Base-by-base conservation (phyloP, 192 early-diverging fungal species). In the Diversispora epigaea region DNA sequence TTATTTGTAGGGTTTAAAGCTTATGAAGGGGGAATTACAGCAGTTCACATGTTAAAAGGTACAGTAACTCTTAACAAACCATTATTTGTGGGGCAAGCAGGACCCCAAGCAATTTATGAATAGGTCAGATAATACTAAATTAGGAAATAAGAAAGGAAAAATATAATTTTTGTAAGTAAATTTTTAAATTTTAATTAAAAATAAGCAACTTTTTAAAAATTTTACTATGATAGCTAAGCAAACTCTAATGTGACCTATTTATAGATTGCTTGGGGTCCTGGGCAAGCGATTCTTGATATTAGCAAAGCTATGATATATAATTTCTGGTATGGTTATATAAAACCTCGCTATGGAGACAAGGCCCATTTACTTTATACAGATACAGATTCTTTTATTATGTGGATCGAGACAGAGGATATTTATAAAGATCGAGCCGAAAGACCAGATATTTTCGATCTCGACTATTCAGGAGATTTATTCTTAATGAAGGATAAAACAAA, bases 261-360 rank as follows among this genome's bases (percentile, higher is more conserved):
- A n/a, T n/a, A n/a, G n/a, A n/a, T n/a, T n/a, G n/a, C n/a, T n/a
- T n/a, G n/a, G n/a, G n/a, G n/a, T n/a, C n/a, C n/a, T n/a, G n/a
- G n/a, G 22, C 69, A 71, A 32, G 69, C 69, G 22, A 71, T 71
- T 71, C 69, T 71, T 21, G 68, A 68, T 3, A 64, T 64, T 64
- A 64, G 62, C 40, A 64, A 64, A n/a, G 68, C 68, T 6, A 69
- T 69, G 68, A 54, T 69, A 49, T 69, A 52, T 69, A 49, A 69
- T 69, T 69, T 43, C n/a, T 69, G 68, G 68, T 69, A 69, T 50
- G 49, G 68, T 32, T 69, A 69, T 49, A 69, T 69, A 52, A 69
- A 69, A 49, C 68, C 68, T 52, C 49, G 68, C n/a, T 69, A 69
- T 69, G 68, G 19, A 52, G 68, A 69, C 14, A 69, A 69, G 49